Percentiles rank a stretch among this genome's conserved stretches.
Evolutionary conservation across 1,284 basidiomycete genomes (phyloP).

Genomic region (Austroboletus niveus): DNA sequence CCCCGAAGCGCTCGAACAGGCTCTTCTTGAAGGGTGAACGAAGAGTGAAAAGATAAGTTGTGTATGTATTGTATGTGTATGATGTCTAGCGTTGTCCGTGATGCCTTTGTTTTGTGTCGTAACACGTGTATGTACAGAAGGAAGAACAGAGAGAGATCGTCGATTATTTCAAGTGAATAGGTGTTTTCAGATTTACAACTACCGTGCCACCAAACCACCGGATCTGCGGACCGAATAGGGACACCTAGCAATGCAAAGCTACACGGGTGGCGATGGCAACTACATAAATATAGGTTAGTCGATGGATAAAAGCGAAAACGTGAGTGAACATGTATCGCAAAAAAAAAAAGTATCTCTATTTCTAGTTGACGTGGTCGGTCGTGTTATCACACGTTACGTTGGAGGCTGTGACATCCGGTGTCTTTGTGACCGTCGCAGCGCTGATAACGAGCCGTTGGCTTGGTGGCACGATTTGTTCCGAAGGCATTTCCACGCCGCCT

Average conservation of each 20-base stretch:
- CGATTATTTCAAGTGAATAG: too few relatives aligned
- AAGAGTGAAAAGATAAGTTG: too few relatives aligned
- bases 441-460: constrained; percentile 37
- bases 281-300: constrained; percentile 1
- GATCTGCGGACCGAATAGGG: too few relatives aligned
- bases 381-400: not conserved
- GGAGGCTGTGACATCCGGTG: not conserved
- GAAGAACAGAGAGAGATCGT: too few relatives aligned
- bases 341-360: not conserved
- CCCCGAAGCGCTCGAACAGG: constrained; percentile 34
- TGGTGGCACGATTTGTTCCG: constrained; percentile 35
- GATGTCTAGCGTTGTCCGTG: not conserved
- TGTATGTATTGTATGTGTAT: not conserved
- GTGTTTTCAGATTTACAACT: not conserved
- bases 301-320: constrained; percentile 16
- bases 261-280: not conserved
- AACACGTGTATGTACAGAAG: too few relatives aligned
- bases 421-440: constrained; percentile 6
- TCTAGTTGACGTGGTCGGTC: not conserved
- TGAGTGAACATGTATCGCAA: not conserved
- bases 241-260: too few relatives aligned
- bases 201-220: too few relatives aligned
- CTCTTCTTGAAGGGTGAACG: constrained; percentile 10
- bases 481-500: constrained; percentile 62
- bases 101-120: too few relatives aligned